Evolutionary conservation across 2,329 filamentous ascomycete genomes (phyloP), one percentile per base, ranked within the genome.

Genomic region (Corynespora cassiicola): DNA sequence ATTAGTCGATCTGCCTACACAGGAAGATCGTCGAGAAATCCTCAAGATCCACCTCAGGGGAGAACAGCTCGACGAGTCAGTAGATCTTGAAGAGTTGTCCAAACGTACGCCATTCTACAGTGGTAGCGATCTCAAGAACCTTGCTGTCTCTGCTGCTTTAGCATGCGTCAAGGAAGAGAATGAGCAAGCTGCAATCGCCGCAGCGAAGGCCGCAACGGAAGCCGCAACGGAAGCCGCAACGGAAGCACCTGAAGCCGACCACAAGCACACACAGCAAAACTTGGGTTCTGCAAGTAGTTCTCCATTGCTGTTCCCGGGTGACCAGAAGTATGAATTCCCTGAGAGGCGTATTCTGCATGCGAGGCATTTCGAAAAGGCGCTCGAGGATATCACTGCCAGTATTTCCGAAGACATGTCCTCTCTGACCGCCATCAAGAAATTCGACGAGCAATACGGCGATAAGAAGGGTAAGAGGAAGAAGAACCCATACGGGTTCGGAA

Each of bases 371-470:
- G 87, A 91, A 11, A 86, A 83, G 52, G 94, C 90, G 2, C 76
- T 96, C 57, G 80, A 83, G 56, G 91, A 97, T 68, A 96, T 99
- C 53, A 88, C 86, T 39, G 90, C 94, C 0, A 95, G 88, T 57
- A 91, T 96, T 52, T 91, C 84, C 56, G 92, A 96, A 68, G 91
- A 99, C 60, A 97, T 96, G 92, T 78, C 82, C 31, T 89, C 84
- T 20, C 74, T 99, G 47, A 82, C 83, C 50, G 88, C 88, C 9
- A 96, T 99, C 57, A 81, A 89, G 56, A 95, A 95, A 70, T 99
- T 97, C 61, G 94, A 99, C 63, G 89, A 96, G 71, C 87, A 92
- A 66, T 99, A 91, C 65, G 92, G 94, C 17, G 90, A 96, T 63
- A 80, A 86, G 22, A 86, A 82, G 59, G 81, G 79, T 2, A 80